Evolutionary conservation across 768 basidiomycete species (phyloP), one percentile per base, ranked within the genome.

Genomic region (Suillus spraguei): DNA sequence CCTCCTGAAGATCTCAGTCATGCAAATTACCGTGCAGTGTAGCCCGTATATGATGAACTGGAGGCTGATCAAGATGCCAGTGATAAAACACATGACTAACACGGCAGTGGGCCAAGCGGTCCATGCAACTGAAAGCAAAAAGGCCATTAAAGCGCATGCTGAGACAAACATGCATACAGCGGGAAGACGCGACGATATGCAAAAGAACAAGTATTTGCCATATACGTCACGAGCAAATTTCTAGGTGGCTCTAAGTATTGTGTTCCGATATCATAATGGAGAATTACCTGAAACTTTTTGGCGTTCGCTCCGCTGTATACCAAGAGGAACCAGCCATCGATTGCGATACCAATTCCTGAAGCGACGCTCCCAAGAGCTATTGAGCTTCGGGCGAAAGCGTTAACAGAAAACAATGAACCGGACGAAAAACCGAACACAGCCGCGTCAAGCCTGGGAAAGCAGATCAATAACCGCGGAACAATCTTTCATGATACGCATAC

Each of bases 41-140:
- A 78, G 69, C 1, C 86, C 85, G 70, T 79, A 89, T 22, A 88
- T 82, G 22, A 90, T 75, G 73, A 88, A 91, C 74, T 91, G 90
- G 52, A 90, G 74, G 8, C 80, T 82, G 77, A 91, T 76, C 11
- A 89, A 69, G 0, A 87, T 38, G 0, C 90, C 90, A 1, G 88
- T 79, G 1, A 82, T 35, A 66, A 84, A 86, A 52, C 81, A 89
- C 63, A 86, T 79, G 9, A 85, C 76, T 14, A 89, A 71, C 32
- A 89, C 87, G 0, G 86, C 89, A 17, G 75, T 71, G 0, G 90
- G 88, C 85, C 87, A 90, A 3, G 84, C 85, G 0, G 77, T 76
- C 76, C 83, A 91, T 4, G 89, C 87, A 8, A 90, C 85, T 32
- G 85, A 71, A 9, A 82, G 77, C 32, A 91, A 73, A 75, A 90